Evolutionary conservation across 305 asterid species (phyloP).

Genomic region (Ajuga reptans): DNA sequence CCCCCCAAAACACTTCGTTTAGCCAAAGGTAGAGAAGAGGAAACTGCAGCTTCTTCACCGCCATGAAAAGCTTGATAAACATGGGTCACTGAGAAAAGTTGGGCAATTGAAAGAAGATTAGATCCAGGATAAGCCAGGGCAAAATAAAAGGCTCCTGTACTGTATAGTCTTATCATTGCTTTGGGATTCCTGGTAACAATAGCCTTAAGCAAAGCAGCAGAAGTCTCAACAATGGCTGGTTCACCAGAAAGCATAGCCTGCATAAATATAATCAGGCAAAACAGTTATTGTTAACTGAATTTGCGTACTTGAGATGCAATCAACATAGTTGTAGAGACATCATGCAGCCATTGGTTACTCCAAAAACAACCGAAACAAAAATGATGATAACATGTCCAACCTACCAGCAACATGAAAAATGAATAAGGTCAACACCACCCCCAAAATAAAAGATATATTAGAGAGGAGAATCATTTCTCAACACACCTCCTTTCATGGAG

Average conservation of each 20-base stretch:
- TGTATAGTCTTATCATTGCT: conserved; percentile 91
- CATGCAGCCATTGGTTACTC: conserved; percentile 1
- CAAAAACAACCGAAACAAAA: background rate
- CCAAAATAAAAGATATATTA: conserved; percentile 1
- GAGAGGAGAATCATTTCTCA: background rate
- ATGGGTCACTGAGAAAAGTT: conserved; percentile 87
- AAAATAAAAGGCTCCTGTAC: conserved; percentile 90
- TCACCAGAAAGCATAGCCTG: conserved; percentile 98
- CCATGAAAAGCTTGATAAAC: conserved; percentile 98
- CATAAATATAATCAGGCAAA: conserved; percentile 21
- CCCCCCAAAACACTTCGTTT: conserved; percentile 98
- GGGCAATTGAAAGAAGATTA: conserved; percentile 83
- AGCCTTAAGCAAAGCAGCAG: conserved; percentile 94
- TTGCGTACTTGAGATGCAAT: conserved; percentile 13
- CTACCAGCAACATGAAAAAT: background rate
- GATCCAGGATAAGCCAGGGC: conserved; percentile 98
- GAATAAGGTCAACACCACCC: background rate
- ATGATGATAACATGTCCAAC: background rate
- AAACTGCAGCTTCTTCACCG: conserved; percentile 96
- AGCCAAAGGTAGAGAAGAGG: conserved; percentile 93
- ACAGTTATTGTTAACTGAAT: background rate
- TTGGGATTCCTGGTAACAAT: conserved; percentile 91
- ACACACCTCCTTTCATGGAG: background rate
- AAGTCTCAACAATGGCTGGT: conserved; percentile 79
- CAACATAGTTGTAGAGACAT: conserved; percentile 6